phyloP scores from a whole-genome alignment of 2,329 filamentous ascomycete species.

The Penicillium psychrosexuale region DNA sequence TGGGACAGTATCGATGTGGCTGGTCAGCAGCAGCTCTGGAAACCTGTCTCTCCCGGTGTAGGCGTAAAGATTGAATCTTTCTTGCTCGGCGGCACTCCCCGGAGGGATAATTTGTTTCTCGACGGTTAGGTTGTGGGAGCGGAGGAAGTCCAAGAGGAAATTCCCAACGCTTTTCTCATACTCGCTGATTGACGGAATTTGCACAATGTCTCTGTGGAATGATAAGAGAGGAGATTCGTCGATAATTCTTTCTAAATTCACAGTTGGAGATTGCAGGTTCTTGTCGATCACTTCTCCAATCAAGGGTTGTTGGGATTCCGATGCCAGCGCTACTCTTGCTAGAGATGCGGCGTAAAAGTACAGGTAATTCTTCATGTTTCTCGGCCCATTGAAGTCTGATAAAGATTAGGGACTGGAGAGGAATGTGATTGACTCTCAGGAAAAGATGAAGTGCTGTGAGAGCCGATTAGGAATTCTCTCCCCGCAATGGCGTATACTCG shows the following conservation, averaged over 20 bases:
- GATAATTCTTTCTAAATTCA: background rate
- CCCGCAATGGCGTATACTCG: background rate
- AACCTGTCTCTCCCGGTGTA: background rate
- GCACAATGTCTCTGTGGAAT: background rate
- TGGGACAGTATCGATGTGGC: background rate
- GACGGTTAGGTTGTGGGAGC: background rate
- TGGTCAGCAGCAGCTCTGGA: background rate
- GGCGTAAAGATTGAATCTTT: background rate
- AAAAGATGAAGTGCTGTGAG: background rate
- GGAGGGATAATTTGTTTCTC: background rate
- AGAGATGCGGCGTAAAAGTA: background rate
- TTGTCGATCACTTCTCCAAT: background rate
- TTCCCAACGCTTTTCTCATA: background rate
- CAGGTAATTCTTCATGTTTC: background rate
- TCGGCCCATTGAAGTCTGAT: background rate
- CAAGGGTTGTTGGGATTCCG: background rate
- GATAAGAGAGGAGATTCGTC: background rate
- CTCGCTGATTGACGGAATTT: background rate
- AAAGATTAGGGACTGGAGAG: background rate
- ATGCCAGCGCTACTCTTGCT: background rate
- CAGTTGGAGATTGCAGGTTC: background rate
- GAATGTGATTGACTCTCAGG: background rate
- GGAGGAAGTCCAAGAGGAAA: background rate
- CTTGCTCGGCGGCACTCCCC: background rate
- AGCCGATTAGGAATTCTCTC: background rate